Evolutionary conservation across 768 basidiomycete species (phyloP).

Genomic region (Trametes elegans): DNA sequence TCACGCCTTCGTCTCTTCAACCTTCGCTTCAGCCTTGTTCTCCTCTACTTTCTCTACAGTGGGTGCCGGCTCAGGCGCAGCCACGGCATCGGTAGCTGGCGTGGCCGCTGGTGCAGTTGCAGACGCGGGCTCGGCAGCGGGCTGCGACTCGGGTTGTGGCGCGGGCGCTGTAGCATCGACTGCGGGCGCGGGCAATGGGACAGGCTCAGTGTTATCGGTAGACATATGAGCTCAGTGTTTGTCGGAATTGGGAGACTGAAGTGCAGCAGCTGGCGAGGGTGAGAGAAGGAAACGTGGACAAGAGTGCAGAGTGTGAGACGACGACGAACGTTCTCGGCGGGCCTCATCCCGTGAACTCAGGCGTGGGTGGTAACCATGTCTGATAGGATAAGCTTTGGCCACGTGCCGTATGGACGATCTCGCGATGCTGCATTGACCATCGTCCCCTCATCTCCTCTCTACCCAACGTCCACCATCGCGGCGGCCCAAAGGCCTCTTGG

Average conservation of each 20-base stretch:
- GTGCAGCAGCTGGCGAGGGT: no score
- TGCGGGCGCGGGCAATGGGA: conserved; percentile 6
- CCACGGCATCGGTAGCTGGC: conserved; percentile 12
- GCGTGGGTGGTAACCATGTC: neutral
- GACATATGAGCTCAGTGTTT: neutral
- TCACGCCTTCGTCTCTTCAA: no score
- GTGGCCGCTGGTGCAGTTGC: conserved; percentile 7
- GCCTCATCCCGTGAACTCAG: neutral
- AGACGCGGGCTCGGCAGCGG: conserved; percentile 12
- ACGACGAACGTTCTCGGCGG: no score
- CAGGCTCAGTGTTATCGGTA: conserved; percentile 8
- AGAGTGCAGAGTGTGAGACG: conserved; percentile 2
- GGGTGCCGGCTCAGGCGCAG: neutral
- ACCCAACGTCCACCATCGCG: no score
- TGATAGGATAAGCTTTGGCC: conserved; percentile 3
- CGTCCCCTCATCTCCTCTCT: neutral
- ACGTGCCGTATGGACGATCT: no score
- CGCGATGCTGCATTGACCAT: neutral
- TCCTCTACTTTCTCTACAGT: neutral
- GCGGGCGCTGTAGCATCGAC: neutral
- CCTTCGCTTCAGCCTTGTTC: no score
- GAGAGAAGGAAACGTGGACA: neutral
- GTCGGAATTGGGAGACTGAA: no score
- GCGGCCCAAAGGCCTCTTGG: no score
- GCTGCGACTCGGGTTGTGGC: conserved; percentile 9